Evolutionary conservation across 495 filamentous ascomycete species (phyloP).

Genomic region (Trichoderma orchidacearum): DNA sequence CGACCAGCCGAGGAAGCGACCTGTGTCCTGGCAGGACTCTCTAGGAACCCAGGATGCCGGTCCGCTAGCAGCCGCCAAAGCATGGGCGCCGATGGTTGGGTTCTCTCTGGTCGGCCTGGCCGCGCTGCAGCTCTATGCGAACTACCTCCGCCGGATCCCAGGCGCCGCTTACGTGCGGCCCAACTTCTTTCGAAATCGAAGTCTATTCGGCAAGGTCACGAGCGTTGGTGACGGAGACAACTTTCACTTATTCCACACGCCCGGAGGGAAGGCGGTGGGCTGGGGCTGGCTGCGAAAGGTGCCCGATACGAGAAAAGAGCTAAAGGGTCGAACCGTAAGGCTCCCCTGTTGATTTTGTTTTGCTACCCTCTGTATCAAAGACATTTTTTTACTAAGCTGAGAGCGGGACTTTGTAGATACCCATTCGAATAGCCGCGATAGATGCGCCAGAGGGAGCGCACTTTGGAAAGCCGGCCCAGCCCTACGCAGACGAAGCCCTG

Average conservation of each 20-base stretch:
- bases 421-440: conserved; percentile 77
- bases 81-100: conserved; percentile 52
- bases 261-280: conserved; percentile 70
- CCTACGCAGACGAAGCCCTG: conserved; percentile 65
- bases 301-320: conserved; percentile 47
- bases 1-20: conserved; percentile 11
- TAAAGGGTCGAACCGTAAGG: conserved; percentile 67
- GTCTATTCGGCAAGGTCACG: conserved; percentile 72
- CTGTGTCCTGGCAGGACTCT: conserved; percentile 34
- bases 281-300: conserved; percentile 85
- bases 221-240: conserved; percentile 94
- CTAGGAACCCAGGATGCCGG: conserved; percentile 43
- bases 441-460: conserved; percentile 90
- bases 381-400: neutral
- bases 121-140: conserved; percentile 47
- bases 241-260: conserved; percentile 87
- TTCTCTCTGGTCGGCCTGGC: conserved; percentile 53
- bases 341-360: neutral
- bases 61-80: conserved; percentile 52
- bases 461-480: conserved; percentile 80
- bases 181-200: conserved; percentile 52
- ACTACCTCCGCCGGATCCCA: conserved; percentile 72
- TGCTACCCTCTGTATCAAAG: neutral
- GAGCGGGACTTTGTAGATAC: conserved; percentile 35
- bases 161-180: conserved; percentile 57